Base-by-base conservation (phyloP, 2,329 filamentous ascomycete species). In the Pochonia chlamydosporia region DNA sequence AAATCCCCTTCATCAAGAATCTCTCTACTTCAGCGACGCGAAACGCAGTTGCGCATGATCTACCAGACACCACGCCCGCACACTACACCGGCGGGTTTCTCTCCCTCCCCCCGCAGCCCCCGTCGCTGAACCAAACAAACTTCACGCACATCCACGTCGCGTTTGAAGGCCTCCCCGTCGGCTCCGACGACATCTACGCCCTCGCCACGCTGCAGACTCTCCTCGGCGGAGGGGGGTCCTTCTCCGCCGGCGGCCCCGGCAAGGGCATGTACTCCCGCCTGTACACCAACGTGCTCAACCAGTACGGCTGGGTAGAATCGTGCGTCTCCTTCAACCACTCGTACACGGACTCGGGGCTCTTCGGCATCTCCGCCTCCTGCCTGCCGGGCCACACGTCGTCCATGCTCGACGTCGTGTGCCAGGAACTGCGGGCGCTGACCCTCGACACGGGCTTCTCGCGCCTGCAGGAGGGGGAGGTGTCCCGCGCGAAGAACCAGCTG, bases 211-310 rank as follows among this genome's bases (percentile, higher is more conserved):
- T 99, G 1, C 95, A 97, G 68, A 97, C 90, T 1, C 85, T 99
- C 9, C 87, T 99, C 28, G 93, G 93, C 49, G 93, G 93, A 41
- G 93, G 93, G 42, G 93, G 93, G 21, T 96, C 91, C 47, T 99
- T 99, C 73, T 95, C 89, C 14, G 93, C 93, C 46, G 93, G 93
- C 58, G 93, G 93, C 0, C 93, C 93, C 4, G 93, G 93, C 45
- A 99, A 99, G 74, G 93, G 93, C 65, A 99, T 99, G 93, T 97
- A 97, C 75, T 95, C 89, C 31, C 86, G 93, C 11, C 81, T 99
- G 8, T 99, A 96, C 75, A 97, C 91, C 53, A 96, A 96, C 64
- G 92, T 97, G 1, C 80, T 99, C 44, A 99, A 99, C 73, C 91
- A 97, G 70, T 85, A 96, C 70, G 89, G 87, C 57, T 99, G 92